A percentile compares a stretch with the other conserved stretches of the same genome.
phyloP scores from a whole-genome alignment of 352 stramenopile species.

The Globisporangium spiculum region DNA sequence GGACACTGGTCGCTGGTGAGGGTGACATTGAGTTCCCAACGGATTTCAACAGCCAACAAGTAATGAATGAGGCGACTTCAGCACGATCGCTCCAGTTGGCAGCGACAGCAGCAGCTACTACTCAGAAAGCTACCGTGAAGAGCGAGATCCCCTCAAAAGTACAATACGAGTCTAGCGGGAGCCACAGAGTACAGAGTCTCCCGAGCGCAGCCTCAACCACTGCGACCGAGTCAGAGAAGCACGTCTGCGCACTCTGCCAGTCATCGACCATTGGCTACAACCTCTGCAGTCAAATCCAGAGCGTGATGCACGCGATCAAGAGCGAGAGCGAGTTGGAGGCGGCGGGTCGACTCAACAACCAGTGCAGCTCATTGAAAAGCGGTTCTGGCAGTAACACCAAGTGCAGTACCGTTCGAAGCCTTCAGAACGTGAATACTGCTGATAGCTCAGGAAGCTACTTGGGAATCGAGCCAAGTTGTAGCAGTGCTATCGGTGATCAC shows the following conservation, averaged over 20 bases:
- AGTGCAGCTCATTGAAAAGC: constrained; percentile 14
- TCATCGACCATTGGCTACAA: constrained; percentile 64
- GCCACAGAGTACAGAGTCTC: not conserved
- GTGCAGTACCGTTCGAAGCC: not conserved
- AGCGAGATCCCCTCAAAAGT: not conserved
- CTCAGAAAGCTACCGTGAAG: not conserved
- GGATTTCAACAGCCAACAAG: constrained; percentile 9
- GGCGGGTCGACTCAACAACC: constrained; percentile 7
- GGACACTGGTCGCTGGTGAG: constrained; percentile 13
- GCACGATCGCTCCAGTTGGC: not conserved
- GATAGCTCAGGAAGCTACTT: not conserved
- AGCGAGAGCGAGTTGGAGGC: constrained; percentile 28
- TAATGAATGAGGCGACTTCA: not conserved
- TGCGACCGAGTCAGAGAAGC: not conserved
- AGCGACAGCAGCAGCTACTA: not conserved
- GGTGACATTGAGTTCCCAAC: constrained; percentile 10
- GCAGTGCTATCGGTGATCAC: not conserved
- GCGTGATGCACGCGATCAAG: constrained; percentile 47
- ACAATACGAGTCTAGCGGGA: not conserved
- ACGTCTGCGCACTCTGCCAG: constrained; percentile 42
- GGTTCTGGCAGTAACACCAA: not conserved
- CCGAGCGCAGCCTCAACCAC: not conserved
- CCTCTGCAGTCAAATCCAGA: constrained; percentile 55
- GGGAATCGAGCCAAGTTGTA: not conserved
- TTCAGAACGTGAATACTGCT: not conserved